Base-by-base conservation (phyloP, 768 basidiomycete genomes). In the Auricularia heimuer region DNA sequence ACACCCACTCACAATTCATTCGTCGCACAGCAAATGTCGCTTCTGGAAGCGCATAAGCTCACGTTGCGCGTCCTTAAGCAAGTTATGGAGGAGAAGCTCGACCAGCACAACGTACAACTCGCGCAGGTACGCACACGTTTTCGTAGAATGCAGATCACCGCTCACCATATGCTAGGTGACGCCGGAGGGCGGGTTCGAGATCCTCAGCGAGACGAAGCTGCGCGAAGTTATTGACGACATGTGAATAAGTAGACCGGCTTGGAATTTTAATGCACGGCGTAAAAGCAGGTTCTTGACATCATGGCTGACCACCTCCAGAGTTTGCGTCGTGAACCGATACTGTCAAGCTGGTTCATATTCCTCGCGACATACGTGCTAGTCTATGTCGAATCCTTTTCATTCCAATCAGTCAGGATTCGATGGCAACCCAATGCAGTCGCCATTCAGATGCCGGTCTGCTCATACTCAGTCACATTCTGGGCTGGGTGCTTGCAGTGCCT, bases 61-160 rank as follows among this genome's bases (percentile, higher is more conserved):
- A 89, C 92, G 3, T 78, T 98, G 63, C 87, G 85, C 68, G 92
- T 98, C 58, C 79, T 98, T 67, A 98, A 99, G 79, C 94, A 98
- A 78, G 97, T 98, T 54, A 99, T 98, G 97, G 97, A 98, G 76
- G 97, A 98, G 79, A 98, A 97, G 75, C 84, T 99, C 54, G 96
- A 98, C 77, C 92, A 97, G 70, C 95, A 98, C 79, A 98, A 99
- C 70, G 95, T 98, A 33, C 95, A 98, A 75, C 81, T 99, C 14
- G 94, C 96, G 63, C 94, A 95, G 82, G 95, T 90, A 63, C 37
- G 81, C 76, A 11, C n/a, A 63, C 21, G 10, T 18, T 37, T 24
- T 62, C 64, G 18, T 60, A 62, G 64, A 54, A 65, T 47, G 14
- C 33, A 29, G 29, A 29, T 11, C 33, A 12, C 62, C 10, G 45